Conservation (phyloP, 2,329 filamentous ascomycete genomes). For the Fusarium sp. region DNA sequence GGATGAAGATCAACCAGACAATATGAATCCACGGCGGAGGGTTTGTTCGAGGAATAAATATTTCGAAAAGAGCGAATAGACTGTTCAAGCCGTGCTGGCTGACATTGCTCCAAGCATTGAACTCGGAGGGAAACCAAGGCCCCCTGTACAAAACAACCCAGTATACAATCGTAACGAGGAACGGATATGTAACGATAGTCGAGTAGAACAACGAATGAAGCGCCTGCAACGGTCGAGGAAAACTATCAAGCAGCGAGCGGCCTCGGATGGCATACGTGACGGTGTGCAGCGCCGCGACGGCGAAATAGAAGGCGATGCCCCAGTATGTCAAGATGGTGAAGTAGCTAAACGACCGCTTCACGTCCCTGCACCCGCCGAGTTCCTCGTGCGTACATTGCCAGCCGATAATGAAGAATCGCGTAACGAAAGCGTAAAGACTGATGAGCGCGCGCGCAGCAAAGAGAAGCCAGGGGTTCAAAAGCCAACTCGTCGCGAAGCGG, state of each 20-base stretch:
- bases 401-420: slow-evolving; percentile 75
- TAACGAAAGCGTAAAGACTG: slow-evolving; percentile 75
- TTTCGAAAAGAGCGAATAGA: slow-evolving; percentile 79
- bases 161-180: slow-evolving; percentile 77
- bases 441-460: slow-evolving; percentile 67
- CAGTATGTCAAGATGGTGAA: slow-evolving; percentile 87
- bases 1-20: slow-evolving; percentile 73
- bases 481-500: slow-evolving; percentile 84
- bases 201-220: slow-evolving; percentile 74
- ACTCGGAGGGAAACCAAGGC: slow-evolving; percentile 63
- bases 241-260: slow-evolving; percentile 65
- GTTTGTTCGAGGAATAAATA: slow-evolving; percentile 73
- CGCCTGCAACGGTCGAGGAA: slow-evolving; percentile 71
- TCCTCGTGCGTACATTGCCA: slow-evolving; percentile 67
- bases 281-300: slow-evolving; percentile 75
- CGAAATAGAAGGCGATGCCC: slow-evolving; percentile 84
- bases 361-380: slow-evolving; percentile 56
- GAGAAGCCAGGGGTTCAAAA: slow-evolving; percentile 73
- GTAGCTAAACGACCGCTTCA: slow-evolving; percentile 75
- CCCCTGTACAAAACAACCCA: slow-evolving; percentile 70
- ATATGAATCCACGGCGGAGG: slow-evolving; percentile 71
- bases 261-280: slow-evolving; percentile 69
- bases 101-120: slow-evolving; percentile 71
- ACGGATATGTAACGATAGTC: slow-evolving; percentile 70
- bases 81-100: slow-evolving; percentile 82